These are phyloP conservation scores for Colletotrichum sidae DNA, from an alignment of 2,329 filamentous ascomycete genomes.

Conservation along the genomic window DNA sequence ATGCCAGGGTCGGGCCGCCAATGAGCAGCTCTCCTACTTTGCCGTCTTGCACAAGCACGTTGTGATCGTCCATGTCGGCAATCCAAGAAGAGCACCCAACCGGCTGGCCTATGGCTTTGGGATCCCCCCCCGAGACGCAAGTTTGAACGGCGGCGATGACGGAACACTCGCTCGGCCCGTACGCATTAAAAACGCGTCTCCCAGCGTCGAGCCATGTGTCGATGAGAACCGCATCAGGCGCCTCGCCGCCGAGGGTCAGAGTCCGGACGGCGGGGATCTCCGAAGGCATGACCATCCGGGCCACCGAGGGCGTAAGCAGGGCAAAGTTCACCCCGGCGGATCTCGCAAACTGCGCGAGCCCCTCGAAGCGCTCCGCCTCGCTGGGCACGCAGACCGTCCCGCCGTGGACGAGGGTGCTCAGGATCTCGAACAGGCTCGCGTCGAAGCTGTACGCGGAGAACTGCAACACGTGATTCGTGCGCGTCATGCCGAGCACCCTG, in stretches of 20 bases:
- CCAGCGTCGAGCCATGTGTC: not conserved
- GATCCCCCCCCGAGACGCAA: constrained; percentile 4
- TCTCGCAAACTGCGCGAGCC: constrained; percentile 35
- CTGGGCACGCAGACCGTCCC: constrained; percentile 45
- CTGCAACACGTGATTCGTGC: constrained; percentile 40
- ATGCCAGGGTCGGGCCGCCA: constrained; percentile 21
- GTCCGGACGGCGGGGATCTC: not conserved
- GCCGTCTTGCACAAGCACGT: constrained; percentile 36
- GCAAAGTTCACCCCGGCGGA: constrained; percentile 22
- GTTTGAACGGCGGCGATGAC: constrained; percentile 16
- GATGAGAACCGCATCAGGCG: constrained; percentile 26
- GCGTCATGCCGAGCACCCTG: constrained; percentile 6
- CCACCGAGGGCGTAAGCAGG: constrained; percentile 36
- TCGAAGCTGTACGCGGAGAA: constrained; percentile 52
- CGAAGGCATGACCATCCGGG: constrained; percentile 24
- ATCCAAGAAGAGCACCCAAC: constrained; percentile 38
- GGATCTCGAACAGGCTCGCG: constrained; percentile 48
- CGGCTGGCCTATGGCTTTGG: constrained; percentile 39
- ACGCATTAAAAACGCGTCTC: constrained; percentile 14
- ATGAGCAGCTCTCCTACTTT: constrained; percentile 39
- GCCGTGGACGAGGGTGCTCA: constrained; percentile 50
- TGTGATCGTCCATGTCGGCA: constrained; percentile 35
- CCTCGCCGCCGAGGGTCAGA: constrained; percentile 16
- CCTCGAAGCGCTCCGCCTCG: constrained; percentile 36
- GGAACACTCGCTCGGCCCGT: constrained; percentile 23